Evolutionary conservation across 2,329 filamentous ascomycete species (phyloP).

Genomic region (Zymoseptoria pseudotritici): DNA sequence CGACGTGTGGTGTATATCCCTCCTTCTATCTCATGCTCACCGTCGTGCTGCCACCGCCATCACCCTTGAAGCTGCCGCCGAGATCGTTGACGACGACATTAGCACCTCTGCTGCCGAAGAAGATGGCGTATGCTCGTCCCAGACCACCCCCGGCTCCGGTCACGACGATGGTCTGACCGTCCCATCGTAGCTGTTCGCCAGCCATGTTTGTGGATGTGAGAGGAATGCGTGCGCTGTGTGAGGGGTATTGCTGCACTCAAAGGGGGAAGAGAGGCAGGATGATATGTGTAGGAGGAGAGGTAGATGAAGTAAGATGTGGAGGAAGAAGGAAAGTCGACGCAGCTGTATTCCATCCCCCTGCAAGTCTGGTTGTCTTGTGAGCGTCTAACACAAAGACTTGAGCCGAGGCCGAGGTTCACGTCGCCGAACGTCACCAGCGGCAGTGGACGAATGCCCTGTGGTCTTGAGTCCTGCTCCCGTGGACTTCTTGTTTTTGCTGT

Average conservation of each 20-base stretch:
- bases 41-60: constrained; percentile 71
- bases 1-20: background rate
- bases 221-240: background rate
- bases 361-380: background rate
- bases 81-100: constrained; percentile 96
- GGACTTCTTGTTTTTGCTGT: background rate
- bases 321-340: background rate
- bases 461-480: background rate
- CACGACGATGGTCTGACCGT: constrained; percentile 82
- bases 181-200: constrained; percentile 66
- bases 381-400: background rate
- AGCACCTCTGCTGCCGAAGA: constrained; percentile 86
- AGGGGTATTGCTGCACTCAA: background rate
- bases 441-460: background rate
- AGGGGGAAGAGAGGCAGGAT: background rate
- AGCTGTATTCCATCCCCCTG: background rate
- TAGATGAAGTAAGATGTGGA: constrained; percentile 4
- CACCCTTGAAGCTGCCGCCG: constrained; percentile 85
- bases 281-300: constrained; percentile 1
- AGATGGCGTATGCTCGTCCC: constrained; percentile 74
- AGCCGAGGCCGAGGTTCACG: background rate
- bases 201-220: constrained; percentile 39
- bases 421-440: background rate
- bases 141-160: constrained; percentile 79
- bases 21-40: constrained; percentile 1